Percentiles rank a stretch among this genome's conserved stretches.
Evolutionary conservation across 257 asterid species (phyloP).

Genomic region (Nicotiana knightiana): DNA sequence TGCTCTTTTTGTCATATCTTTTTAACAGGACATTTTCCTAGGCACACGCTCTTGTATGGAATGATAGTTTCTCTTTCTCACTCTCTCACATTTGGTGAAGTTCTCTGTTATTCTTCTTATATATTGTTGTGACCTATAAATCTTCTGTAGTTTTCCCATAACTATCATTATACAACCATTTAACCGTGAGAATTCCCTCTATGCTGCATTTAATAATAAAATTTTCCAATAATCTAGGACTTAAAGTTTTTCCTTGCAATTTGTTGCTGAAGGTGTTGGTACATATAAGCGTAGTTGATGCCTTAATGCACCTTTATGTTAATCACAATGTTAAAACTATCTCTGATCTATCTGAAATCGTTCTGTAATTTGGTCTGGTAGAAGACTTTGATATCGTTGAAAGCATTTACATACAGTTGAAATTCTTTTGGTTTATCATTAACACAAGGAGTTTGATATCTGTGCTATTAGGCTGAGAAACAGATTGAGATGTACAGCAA

Average conservation of each 20-base stretch:
- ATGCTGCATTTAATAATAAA: no score
- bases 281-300: not conserved
- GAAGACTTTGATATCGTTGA: not conserved
- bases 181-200: no score
- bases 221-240: no score
- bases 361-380: not conserved
- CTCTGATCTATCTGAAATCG: not conserved
- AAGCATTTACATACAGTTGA: not conserved
- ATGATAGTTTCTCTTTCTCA: no score
- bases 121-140: no score
- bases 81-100: no score
- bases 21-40: no score
- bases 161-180: no score
- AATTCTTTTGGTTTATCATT: not conserved
- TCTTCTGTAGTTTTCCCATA: no score
- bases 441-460: not conserved
- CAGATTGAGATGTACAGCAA: slow-evolving; percentile 85
- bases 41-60: no score
- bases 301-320: not conserved
- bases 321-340: not conserved
- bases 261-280: not conserved
- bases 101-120: no score
- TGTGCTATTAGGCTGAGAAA: slow-evolving; percentile 65
- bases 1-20: no score
- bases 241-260: not conserved